These are phyloP conservation scores for Eucalyptus urophylla DNA, from an alignment of 345 rosid genomes.

Conservation along the genomic window DNA sequence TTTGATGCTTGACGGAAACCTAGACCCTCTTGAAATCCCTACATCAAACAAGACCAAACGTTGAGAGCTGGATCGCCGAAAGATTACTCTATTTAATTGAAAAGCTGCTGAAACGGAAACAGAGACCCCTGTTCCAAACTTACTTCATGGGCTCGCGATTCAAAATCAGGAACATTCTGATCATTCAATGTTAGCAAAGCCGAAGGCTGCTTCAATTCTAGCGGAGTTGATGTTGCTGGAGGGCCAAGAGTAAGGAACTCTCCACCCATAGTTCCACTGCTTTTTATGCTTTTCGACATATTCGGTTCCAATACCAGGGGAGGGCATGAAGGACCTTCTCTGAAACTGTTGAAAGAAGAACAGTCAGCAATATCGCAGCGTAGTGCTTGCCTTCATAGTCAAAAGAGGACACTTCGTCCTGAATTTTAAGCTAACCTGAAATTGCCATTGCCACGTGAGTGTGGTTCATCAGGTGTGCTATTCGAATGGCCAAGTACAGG, in stretches of 20 bases:
- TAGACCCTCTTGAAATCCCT: conserved; percentile 19
- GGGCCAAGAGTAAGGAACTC: conserved; percentile 42
- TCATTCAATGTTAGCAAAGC: conserved; percentile 1
- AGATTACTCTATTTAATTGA: not conserved
- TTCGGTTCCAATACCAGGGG: conserved; percentile 7
- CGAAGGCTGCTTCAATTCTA: conserved; percentile 4
- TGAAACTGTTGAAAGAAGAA: not conserved
- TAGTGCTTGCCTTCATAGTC: not conserved
- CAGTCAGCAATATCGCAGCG: not conserved
- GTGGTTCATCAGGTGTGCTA: conserved; percentile 17
- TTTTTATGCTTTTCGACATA: conserved; percentile 4
- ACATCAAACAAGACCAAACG: not conserved
- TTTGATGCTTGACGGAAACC: not conserved
- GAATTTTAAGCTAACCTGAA: conserved; percentile 15
- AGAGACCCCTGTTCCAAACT: not conserved
- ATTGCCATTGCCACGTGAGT: conserved; percentile 7
- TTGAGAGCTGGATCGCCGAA: not conserved
- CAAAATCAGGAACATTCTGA: conserved; percentile 9
- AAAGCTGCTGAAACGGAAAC: not conserved
- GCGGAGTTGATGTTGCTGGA: conserved; percentile 5
- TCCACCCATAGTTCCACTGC: conserved; percentile 4
- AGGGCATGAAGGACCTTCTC: conserved; percentile 17
- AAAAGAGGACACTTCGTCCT: not conserved
- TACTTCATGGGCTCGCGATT: conserved; percentile 22
- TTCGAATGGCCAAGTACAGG: conserved; percentile 7